These are phyloP conservation scores for Tulasnella sp. DNA, from an alignment of 768 basidiomycete genomes.

Conservation along the genomic window DNA sequence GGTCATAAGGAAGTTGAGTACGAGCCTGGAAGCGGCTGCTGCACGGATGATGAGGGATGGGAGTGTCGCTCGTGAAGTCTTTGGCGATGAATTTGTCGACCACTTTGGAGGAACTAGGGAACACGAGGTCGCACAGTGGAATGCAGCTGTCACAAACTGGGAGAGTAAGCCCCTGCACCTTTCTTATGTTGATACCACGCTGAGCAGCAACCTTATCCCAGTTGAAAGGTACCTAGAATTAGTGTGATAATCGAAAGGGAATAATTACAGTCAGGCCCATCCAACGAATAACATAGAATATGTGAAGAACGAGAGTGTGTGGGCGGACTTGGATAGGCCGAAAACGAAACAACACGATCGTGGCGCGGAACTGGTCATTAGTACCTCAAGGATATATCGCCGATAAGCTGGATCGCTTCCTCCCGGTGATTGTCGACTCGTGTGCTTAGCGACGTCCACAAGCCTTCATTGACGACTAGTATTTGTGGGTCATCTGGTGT, in stretches of 20 bases:
- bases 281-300: no score
- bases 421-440: not conserved
- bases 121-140: constrained; percentile 78
- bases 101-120: constrained; percentile 93
- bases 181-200: not conserved
- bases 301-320: no score
- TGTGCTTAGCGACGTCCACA: not conserved
- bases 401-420: not conserved
- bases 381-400: not conserved
- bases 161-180: constrained; percentile 48
- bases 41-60: constrained; percentile 60
- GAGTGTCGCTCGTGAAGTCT: constrained; percentile 69
- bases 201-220: constrained; percentile 24
- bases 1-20: constrained; percentile 60
- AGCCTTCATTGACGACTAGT: not conserved
- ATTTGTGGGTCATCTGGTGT: not conserved
- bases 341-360: no score
- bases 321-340: no score
- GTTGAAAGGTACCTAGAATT: constrained; percentile 82
- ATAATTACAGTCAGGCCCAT: no score
- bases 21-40: constrained; percentile 69
- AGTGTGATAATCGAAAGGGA: constrained; percentile 33
- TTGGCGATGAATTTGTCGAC: constrained; percentile 85
- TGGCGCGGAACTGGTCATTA: no score
- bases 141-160: constrained; percentile 86